phyloP scores from a whole-genome alignment of 768 basidiomycete genomes.

The Termitomyces sp. region DNA sequence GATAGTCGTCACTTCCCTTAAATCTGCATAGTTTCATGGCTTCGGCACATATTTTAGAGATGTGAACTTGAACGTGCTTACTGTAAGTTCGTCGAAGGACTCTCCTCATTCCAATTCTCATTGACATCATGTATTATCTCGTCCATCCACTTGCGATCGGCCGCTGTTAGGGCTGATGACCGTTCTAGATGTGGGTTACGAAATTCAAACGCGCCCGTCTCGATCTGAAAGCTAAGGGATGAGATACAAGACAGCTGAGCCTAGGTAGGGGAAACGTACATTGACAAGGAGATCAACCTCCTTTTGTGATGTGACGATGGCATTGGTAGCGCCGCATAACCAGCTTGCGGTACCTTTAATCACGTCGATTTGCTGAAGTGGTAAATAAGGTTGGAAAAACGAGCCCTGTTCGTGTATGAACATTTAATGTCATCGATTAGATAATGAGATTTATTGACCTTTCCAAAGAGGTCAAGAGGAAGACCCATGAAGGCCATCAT shows the following conservation, averaged over 20 bases:
- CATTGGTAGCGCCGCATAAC: slow-evolving; percentile 94
- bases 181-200: slow-evolving; percentile 77
- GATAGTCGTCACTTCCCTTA: slow-evolving; percentile 93
- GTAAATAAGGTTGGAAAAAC: slow-evolving; percentile 97
- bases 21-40: slow-evolving; percentile 45
- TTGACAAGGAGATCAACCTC: slow-evolving; percentile 91
- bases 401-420: slow-evolving; percentile 53
- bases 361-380: slow-evolving; percentile 91
- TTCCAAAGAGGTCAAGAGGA: slow-evolving; percentile 92
- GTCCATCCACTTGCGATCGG: slow-evolving; percentile 98
- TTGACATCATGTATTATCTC: slow-evolving; percentile 87
- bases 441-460: slow-evolving; percentile 36
- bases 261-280: slow-evolving; percentile 30
- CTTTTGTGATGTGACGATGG: slow-evolving; percentile 89
- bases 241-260: background rate
- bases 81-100: slow-evolving; percentile 62
- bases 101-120: slow-evolving; percentile 66
- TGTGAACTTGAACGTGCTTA: slow-evolving; percentile 30
- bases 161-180: slow-evolving; percentile 75
- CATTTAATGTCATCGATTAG: background rate
- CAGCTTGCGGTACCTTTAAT: slow-evolving; percentile 75
- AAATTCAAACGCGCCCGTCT: slow-evolving; percentile 84
- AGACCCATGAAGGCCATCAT: slow-evolving; percentile 90
- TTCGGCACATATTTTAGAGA: background rate
- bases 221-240: slow-evolving; percentile 48